Conservation (phyloP, 176 grass and related monocot genomes). For the Carex parvula region DNA sequence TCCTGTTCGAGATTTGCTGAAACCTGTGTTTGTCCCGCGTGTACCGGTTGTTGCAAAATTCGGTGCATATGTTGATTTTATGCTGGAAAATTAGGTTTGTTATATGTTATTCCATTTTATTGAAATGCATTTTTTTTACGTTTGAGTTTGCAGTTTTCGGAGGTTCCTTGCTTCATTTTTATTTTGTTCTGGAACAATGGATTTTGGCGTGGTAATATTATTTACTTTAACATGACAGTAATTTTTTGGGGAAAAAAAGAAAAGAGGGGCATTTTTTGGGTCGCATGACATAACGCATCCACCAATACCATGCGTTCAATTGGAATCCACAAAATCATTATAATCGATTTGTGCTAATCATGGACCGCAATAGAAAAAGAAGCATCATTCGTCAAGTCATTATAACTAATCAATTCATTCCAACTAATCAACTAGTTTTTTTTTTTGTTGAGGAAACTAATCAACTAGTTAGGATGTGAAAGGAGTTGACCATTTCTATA, state of each 20-base stretch:
- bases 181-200: neutral
- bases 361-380: neutral
- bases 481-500: neutral
- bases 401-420: neutral
- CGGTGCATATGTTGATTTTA: conserved; percentile 25
- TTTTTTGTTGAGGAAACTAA: too few species aligned
- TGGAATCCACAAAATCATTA: neutral
- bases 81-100: neutral
- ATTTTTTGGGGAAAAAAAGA: too few species aligned
- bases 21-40: neutral
- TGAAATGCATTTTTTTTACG: neutral
- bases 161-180: neutral
- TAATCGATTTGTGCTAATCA: neutral
- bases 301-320: neutral
- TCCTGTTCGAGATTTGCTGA: conserved; percentile 26
- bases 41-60: conserved; percentile 14
- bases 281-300: neutral
- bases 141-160: neutral
- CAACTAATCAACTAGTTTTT: neutral
- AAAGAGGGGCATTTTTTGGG: too few species aligned
- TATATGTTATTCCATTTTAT: neutral
- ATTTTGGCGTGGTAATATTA: neutral
- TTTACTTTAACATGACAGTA: neutral
- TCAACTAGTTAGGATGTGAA: neutral
- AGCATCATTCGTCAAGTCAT: neutral